Conservation (phyloP, 1,284 basidiomycete genomes). For the Leucoagaricus sp. region DNA sequence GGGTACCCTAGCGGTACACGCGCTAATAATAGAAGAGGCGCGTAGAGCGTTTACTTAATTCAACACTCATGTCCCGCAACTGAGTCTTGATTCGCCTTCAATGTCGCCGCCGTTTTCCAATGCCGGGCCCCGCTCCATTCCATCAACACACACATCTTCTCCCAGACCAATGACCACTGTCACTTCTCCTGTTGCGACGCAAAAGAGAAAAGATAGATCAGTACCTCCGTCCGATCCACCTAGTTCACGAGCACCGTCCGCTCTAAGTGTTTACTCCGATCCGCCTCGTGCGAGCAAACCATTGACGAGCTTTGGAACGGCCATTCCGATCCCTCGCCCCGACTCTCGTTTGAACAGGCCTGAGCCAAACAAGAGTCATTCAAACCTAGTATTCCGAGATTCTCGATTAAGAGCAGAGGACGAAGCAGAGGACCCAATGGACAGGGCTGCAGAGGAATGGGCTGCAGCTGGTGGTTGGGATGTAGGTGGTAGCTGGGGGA, state of each 20-base stretch:
- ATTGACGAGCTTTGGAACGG: not conserved
- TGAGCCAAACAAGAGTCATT: no score
- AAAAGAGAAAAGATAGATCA: not conserved
- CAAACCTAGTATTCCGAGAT: no score
- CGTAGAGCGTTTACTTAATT: no score
- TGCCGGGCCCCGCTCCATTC: not conserved
- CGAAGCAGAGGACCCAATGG: not conserved
- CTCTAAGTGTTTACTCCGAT: not conserved
- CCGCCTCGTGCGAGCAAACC: not conserved
- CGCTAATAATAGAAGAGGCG: no score
- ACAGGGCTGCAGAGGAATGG: not conserved
- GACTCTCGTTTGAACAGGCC: no score
- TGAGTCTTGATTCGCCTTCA: not conserved
- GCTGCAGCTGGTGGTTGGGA: not conserved
- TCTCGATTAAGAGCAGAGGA: not conserved
- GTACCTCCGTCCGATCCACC: not conserved
- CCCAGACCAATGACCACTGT: not conserved
- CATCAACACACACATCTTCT: not conserved
- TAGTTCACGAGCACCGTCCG: not conserved
- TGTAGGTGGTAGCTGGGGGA: constrained; percentile 2
- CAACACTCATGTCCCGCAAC: constrained; percentile 2
- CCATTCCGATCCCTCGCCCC: not conserved
- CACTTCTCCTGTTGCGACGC: constrained; percentile 2
- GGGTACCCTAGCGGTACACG: no score
- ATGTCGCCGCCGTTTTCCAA: not conserved